Conservation (phyloP, 345 rosid species). For the Eucalyptus sp. region DNA sequence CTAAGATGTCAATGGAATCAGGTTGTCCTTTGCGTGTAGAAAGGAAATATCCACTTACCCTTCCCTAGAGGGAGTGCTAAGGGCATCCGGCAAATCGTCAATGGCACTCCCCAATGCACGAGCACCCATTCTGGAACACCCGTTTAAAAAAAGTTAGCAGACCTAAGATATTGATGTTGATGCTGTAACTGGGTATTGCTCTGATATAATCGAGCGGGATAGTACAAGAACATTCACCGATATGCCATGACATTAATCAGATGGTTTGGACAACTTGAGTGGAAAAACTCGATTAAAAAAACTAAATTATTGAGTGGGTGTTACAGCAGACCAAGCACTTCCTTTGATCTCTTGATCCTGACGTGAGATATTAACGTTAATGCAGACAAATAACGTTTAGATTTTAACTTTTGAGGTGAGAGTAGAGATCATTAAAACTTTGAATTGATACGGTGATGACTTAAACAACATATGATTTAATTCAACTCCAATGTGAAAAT, state of each 20-base stretch:
- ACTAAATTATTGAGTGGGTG: background rate
- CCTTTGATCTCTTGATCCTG: background rate
- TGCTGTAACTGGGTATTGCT: background rate
- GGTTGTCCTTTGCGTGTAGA: background rate
- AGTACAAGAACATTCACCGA: background rate
- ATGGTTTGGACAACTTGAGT: background rate
- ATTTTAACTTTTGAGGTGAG: background rate
- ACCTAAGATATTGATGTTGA: background rate
- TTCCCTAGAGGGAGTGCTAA: background rate
- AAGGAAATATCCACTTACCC: background rate
- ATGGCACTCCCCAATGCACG: background rate
- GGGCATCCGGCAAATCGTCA: background rate
- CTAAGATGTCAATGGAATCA: background rate
- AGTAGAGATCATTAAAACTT: background rate
- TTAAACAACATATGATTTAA: background rate
- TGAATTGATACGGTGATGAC: background rate
- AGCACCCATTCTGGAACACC: background rate
- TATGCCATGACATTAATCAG: background rate
- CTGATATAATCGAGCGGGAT: background rate
- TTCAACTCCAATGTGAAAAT: background rate
- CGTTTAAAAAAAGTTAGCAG: background rate
- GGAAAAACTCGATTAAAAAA: background rate
- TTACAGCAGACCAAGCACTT: background rate
- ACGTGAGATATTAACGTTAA: background rate
- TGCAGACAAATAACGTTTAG: background rate